phyloP scores from a whole-genome alignment of 2,329 filamentous ascomycete species.

The Lecanicillium sp. region DNA sequence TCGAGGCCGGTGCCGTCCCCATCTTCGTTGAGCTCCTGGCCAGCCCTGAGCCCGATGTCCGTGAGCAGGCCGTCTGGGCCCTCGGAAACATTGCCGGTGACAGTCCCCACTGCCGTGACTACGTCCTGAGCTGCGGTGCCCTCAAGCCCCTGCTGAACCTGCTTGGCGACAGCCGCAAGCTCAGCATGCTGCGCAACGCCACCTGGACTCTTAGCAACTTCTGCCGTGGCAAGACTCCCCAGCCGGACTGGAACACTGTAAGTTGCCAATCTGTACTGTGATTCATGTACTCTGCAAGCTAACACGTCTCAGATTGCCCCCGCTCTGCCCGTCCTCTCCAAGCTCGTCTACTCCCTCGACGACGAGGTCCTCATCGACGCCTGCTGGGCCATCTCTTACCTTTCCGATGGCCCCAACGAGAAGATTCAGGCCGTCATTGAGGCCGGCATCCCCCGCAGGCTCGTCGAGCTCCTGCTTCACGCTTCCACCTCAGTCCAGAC shows the following conservation, averaged over 20 bases:
- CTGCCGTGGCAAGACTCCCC: conserved; percentile 97
- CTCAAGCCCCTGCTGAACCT: conserved; percentile 84
- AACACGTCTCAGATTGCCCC: conserved; percentile 67
- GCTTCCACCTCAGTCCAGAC: conserved; percentile 98
- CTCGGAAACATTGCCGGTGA: conserved; percentile 98
- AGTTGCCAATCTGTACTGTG: conserved; percentile 31
- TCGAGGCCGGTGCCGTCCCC: conserved; percentile 93
- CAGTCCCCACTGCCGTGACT: conserved; percentile 95
- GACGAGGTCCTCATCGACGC: conserved; percentile 98
- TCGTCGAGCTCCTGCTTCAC: conserved; percentile 97
- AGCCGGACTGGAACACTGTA: conserved; percentile 96
- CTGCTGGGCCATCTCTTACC: conserved; percentile 98
- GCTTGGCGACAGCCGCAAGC: conserved; percentile 93
- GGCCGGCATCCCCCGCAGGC: conserved; percentile 89
- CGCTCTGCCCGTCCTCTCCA: conserved; percentile 88
- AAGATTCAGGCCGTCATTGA: conserved; percentile 99
- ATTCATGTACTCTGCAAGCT: conserved; percentile 18
- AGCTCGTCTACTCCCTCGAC: conserved; percentile 96
- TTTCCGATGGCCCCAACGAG: conserved; percentile 96
- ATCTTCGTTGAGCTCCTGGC: conserved; percentile 96
- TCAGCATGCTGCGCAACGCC: conserved; percentile 98
- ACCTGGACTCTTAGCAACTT: conserved; percentile 99
- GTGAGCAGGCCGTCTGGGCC: conserved; percentile 98
- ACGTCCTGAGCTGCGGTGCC: conserved; percentile 85
- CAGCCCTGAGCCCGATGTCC: conserved; percentile 94